phyloP scores from a whole-genome alignment of 108 stramenopile genomes.

The Skeletonema grethae region DNA sequence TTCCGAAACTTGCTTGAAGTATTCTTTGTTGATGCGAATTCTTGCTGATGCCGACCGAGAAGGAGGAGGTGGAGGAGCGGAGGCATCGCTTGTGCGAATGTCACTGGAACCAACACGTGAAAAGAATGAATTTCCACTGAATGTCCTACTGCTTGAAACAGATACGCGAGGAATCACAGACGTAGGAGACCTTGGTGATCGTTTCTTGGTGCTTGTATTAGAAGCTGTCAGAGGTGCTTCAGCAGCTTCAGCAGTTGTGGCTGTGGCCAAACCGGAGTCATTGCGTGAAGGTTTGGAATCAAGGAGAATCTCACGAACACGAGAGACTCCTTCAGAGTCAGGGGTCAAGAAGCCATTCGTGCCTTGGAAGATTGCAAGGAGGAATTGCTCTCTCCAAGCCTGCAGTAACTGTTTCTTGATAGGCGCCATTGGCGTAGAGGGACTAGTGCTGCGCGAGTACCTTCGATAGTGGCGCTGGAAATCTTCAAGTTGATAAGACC shows the following conservation, averaged over 20 bases:
- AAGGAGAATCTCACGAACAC: conserved; percentile 29
- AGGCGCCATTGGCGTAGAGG: neutral
- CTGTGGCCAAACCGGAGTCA: neutral
- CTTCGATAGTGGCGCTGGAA: conserved; percentile 46
- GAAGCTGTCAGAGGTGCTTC: conserved; percentile 5
- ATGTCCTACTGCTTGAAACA: conserved; percentile 4
- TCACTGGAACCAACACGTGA: conserved; percentile 13
- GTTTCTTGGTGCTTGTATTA: conserved; percentile 13
- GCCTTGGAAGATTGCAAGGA: conserved; percentile 28
- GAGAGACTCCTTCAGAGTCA: conserved; percentile 29
- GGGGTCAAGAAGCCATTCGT: conserved; percentile 34
- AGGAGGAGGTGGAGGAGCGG: neutral
- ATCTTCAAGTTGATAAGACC: conserved; percentile 37
- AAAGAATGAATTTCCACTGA: conserved; percentile 31
- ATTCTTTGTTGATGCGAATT: conserved; percentile 15
- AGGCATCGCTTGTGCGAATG: neutral
- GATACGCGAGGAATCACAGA: conserved; percentile 32
- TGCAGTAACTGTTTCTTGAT: conserved; percentile 28
- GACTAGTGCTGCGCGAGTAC: conserved; percentile 28
- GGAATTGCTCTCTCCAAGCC: conserved; percentile 39
- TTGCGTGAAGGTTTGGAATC: conserved; percentile 9
- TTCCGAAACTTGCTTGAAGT: conserved; percentile 38
- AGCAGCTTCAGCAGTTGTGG: neutral
- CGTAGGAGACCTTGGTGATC: conserved; percentile 39
- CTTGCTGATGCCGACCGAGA: conserved; percentile 3